Evolutionary conservation across 2,329 filamentous ascomycete genomes (phyloP), one percentile per base, ranked within the genome.

Genomic region (Colletotrichum higginsianum): DNA sequence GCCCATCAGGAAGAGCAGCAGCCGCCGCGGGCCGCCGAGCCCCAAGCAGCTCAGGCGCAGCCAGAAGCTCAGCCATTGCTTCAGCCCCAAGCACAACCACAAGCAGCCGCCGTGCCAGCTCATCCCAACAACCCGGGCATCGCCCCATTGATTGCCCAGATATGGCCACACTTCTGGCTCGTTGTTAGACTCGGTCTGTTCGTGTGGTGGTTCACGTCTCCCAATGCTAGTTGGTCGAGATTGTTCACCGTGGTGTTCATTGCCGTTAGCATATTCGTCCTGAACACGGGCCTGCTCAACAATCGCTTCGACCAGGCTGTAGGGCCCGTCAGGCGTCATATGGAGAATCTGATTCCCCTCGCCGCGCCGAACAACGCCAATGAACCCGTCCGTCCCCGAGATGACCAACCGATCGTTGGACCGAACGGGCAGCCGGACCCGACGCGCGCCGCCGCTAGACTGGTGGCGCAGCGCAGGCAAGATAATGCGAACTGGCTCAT

Each of bases 131-230:
- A 86, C 60, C 82, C 82, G 1, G 80, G 78, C 4, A 78, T 79
- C 0, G 81, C 77, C 3, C 80, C 83, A 21, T 71, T 86, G 26
- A 66, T 84, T 58, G 83, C 81, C 5, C 84, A 84, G 18, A 65
- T 89, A n/a, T 88, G 87, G 83, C 89, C 89, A n/a, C 86, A 91
- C 63, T 77, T 92, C 38, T 92, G 90, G 90, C 83, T 92, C 62
- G 75, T 91, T 1, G 81, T 89, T 46, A 86, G 90, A 9, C 80
- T 92, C 11, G 82, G 84, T 13, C 79, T 89, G 7, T 91, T 92
- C 77, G 85, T 92, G 15, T 92, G 89, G 88, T 89, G 90, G 80
- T 91, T 92, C 72, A 91, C 90, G 0, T 86, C 86, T 12, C 86
- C 87, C 0, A 84, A 86, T 55, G 83, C 86, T 2, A 90, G 86